These are phyloP conservation scores for Phellinidium pouzarii DNA, from an alignment of 1,284 basidiomycete genomes.

Conservation along the genomic window DNA sequence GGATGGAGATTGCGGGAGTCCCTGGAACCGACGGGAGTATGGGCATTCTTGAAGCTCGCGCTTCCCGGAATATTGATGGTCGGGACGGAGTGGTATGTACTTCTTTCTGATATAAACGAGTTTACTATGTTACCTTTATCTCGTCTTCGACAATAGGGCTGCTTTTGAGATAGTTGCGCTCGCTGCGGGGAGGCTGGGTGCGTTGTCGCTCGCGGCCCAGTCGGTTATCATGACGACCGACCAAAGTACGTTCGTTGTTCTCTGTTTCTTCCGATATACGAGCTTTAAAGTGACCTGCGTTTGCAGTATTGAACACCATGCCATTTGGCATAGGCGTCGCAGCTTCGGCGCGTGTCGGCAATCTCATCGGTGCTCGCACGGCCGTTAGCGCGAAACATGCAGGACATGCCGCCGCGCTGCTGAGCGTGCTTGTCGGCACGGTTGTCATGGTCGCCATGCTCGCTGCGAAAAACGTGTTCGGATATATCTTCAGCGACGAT, in stretches of 20 bases:
- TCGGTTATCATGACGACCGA: constrained; percentile 80
- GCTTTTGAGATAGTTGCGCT: constrained; percentile 77
- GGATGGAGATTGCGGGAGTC: constrained; percentile 43
- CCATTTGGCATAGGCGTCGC: constrained; percentile 69
- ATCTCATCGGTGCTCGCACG: constrained; percentile 57
- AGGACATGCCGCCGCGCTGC: constrained; percentile 54
- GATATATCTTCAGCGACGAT: constrained; percentile 67
- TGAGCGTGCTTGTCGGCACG: constrained; percentile 54
- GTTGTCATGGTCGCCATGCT: constrained; percentile 57
- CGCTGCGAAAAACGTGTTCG: constrained; percentile 54
- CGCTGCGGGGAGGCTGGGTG: constrained; percentile 63
- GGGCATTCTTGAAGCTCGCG: constrained; percentile 54
- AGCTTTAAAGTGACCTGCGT: constrained; percentile 14
- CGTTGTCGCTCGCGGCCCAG: constrained; percentile 64
- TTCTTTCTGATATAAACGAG: not conserved
- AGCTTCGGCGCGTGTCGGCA: constrained; percentile 67
- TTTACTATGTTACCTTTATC: constrained; percentile 6
- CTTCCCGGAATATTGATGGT: constrained; percentile 73
- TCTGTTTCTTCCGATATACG: not conserved
- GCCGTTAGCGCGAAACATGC: constrained; percentile 49
- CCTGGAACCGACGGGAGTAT: constrained; percentile 44
- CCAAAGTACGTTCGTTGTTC: constrained; percentile 45
- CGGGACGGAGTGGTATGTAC: constrained; percentile 64
- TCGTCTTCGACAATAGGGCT: constrained; percentile 43
- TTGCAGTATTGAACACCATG: constrained; percentile 54